These are phyloP conservation scores for Debaryomyces sp. DNA, from an alignment of 1,139 yeast species.

Conservation along the genomic window DNA sequence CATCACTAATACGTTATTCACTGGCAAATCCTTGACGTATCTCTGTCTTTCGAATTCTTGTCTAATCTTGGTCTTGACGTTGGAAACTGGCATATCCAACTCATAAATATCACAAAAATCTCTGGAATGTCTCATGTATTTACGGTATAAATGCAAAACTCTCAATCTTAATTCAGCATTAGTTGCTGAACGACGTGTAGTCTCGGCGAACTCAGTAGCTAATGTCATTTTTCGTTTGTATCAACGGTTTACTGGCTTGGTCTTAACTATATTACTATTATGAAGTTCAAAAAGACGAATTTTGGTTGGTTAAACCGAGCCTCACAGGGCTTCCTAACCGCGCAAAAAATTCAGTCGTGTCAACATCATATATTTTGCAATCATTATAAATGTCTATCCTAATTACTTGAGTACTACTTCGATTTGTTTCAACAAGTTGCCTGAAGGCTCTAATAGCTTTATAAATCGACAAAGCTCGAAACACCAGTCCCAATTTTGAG, in stretches of 20 bases:
- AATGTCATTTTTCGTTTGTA: constrained; percentile 46
- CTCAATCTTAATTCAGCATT: constrained; percentile 64
- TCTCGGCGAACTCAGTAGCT: constrained; percentile 84
- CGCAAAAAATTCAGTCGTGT: not conserved
- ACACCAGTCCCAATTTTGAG: constrained; percentile 47
- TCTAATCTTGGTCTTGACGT: constrained; percentile 80
- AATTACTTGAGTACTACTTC: constrained; percentile 12
- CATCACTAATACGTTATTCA: constrained; percentile 69
- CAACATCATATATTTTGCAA: constrained; percentile 3
- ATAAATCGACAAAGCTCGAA: constrained; percentile 50
- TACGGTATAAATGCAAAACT: constrained; percentile 72
- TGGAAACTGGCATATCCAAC: constrained; percentile 81
- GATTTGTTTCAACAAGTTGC: constrained; percentile 27
- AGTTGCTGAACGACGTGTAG: constrained; percentile 69
- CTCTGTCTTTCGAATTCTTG: constrained; percentile 88
- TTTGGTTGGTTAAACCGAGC: constrained; percentile 30
- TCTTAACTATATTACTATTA: not conserved
- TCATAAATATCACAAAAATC: constrained; percentile 73
- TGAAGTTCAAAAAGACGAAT: constrained; percentile 19
- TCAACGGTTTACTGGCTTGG: constrained; percentile 11
- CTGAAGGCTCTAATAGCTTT: constrained; percentile 44
- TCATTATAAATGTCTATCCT: not conserved
- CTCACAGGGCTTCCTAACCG: constrained; percentile 7
- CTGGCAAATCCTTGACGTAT: constrained; percentile 65
- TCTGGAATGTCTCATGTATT: constrained; percentile 64